Base-by-base conservation (phyloP, 73 alveolate genomes). In the Blepharisma stoltei region DNA sequence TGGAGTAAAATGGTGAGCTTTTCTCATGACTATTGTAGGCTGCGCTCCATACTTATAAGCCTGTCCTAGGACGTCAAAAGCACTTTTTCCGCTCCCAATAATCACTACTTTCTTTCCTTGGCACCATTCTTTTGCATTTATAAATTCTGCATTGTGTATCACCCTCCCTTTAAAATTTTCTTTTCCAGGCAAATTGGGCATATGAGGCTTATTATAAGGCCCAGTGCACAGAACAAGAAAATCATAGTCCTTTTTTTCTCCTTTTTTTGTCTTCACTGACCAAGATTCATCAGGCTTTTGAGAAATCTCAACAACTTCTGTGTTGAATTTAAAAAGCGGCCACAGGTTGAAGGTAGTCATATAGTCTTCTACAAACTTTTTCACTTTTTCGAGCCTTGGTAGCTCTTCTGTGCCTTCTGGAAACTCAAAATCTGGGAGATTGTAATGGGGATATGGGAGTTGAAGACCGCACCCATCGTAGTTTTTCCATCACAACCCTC, bases 381-480 rank as follows among this genome's bases (percentile, higher is more conserved):
- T 25, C 23, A 60, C 46, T 60, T 60, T 38, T 60, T n/a, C n/a
- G 11, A 14, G 14, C 3, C 46, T n/a, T 60, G 73, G 73, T 8
- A 18, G 23, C 2, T 25, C 73, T 18, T 11, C 27, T 1, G 65
- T 14, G 38, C 23, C 73, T 60, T 60, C 23, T 25, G 38, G 49
- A 60, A 60, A 60, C 2, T n/a, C 46, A 25, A 60, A 60, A 25
- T 60, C 73, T 18, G 73, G 73, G 45, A 60, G 14, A 25, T 60
- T 60, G 73, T 60, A 60, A 25, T 60, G 73, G 14, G 18, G 46
- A 20, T 25, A 20, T 18, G 14, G 73, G 73, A 20, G 23, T 25
- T 60, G 73, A 14, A 60, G 45, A 25, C 73, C 73, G 14, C 46
- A 60, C 38, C 73, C 73, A 60, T 60, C 73, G 45, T 60, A 60